Evolutionary conservation across 2,329 filamentous ascomycete species (phyloP).

Genomic region (Dactylellina leptospora): DNA sequence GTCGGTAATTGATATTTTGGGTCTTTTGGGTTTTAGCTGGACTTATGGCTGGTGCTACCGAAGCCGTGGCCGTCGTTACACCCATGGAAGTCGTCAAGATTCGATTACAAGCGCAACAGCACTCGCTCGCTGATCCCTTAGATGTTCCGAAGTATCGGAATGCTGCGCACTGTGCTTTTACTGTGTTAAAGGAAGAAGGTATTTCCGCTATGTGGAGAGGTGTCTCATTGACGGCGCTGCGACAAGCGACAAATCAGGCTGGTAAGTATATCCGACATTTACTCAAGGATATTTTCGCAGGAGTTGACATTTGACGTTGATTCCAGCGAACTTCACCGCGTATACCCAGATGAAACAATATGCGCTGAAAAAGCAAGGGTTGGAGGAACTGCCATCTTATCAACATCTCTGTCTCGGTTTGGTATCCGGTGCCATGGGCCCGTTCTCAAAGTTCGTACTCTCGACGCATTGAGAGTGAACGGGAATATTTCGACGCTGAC

Average conservation of each 20-base stretch:
- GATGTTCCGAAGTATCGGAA: conserved; percentile 78
- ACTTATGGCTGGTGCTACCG: conserved; percentile 89
- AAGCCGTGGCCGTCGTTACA: conserved; percentile 94
- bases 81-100: conserved; percentile 99
- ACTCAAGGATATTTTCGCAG: not conserved
- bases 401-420: conserved; percentile 92
- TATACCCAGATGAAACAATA: conserved; percentile 91
- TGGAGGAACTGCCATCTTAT: conserved; percentile 77
- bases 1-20: not conserved
- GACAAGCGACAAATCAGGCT: conserved; percentile 96
- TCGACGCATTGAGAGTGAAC: too few relatives aligned
- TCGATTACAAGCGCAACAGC: conserved; percentile 94
- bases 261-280: conserved; percentile 61
- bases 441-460: conserved; percentile 71
- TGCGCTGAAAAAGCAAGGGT: conserved; percentile 74
- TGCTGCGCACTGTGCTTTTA: conserved; percentile 73
- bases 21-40: conserved; percentile 68
- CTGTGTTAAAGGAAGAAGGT: conserved; percentile 91
- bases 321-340: conserved; percentile 85
- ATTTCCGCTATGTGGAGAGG: conserved; percentile 87
- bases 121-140: conserved; percentile 95
- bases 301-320: not conserved
- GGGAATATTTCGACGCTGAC: not conserved
- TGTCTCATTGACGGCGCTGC: conserved; percentile 88
- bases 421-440: conserved; percentile 92